A percentile compares a stretch with the other conserved stretches of the same genome.
Conservation (phyloP, 169 alveolate species). For the Plasmodium billcollinsi region DNA sequence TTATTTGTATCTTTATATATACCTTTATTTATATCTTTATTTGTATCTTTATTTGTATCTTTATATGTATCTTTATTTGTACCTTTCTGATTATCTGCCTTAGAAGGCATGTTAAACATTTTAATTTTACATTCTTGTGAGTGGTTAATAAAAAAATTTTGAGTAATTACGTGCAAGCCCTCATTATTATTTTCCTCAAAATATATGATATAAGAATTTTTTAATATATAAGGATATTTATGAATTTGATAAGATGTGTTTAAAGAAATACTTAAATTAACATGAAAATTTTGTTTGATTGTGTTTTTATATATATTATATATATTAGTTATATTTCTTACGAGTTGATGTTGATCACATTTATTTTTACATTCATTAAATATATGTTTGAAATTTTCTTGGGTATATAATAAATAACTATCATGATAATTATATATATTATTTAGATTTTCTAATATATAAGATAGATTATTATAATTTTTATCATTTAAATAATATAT, state of each 20-base stretch:
- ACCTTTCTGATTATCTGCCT: neutral
- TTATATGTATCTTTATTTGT: neutral
- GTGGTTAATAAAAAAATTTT: constrained; percentile 27
- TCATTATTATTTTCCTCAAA: constrained; percentile 67
- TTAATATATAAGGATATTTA: constrained; percentile 55
- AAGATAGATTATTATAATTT: constrained; percentile 25
- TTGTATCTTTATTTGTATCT: neutral
- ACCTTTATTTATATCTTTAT: neutral
- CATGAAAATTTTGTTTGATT: constrained; percentile 56
- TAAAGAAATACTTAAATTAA: constrained; percentile 45
- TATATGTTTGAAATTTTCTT: constrained; percentile 54
- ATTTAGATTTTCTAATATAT: constrained; percentile 50
- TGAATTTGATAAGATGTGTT: constrained; percentile 7
- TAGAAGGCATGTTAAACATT: neutral
- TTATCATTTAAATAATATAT: constrained; percentile 65
- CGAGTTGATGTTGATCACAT: constrained; percentile 66
- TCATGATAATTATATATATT: constrained; percentile 66
- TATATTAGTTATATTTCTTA: constrained; percentile 46
- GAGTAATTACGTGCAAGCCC: constrained; percentile 52
- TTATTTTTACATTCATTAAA: constrained; percentile 70
- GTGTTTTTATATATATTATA: constrained; percentile 58
- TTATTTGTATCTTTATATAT: neutral
- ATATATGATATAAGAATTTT: constrained; percentile 49
- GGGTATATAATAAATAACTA: constrained; percentile 55
- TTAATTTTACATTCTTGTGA: neutral